Base-by-base conservation (phyloP, 2,329 filamentous ascomycete species). In the Dothidotthia symphoricarpi region DNA sequence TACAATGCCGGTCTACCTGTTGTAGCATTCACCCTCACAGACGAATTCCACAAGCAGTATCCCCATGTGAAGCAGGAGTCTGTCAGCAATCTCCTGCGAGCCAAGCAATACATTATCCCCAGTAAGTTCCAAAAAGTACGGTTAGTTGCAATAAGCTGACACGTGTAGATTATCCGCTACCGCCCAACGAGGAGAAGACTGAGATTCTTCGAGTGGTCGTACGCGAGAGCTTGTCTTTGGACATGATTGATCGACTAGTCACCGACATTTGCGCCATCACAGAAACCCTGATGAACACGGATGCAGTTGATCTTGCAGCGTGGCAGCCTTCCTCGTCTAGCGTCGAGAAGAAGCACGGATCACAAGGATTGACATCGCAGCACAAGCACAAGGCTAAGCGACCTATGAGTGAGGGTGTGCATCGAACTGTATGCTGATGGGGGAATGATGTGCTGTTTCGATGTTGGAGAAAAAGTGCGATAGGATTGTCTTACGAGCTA, bases 41-140 rank as follows among this genome's bases (percentile, higher is more conserved):
- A 84, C 46, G 70, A 75, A 7, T 85, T 57, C 47, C 75, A 76
- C 57, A 69, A 73, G 41, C 65, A 80, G 28, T 84, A 74, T 59
- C 77, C 80, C 0, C 77, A 82, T 49, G 69, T 85, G 43, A 79
- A 81, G 64, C 83, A 86, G 63, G 80, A 78, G 39, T 74, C 74
- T 5, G 71, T 86, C 11, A 80, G 76, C 36, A 78, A 82, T 13
- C 64, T 86, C 27, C 64, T 85, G 38, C 73, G 82, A 11, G 77
- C 78, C 4, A 81, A 81, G 56, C 80, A 85, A 63, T 86, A 84
- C 69, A 85, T 86, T 43, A 81, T 86, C 40, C 82, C 82, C 15
- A 85, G 73, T 75, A 65, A 57, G 69, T 59, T 54, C 22, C n/a
- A 30, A 15, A n/a, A n/a, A n/a, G n/a, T n/a, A n/a, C n/a, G n/a